Evolutionary conservation across 208 protist genomes (phyloP), one percentile per base, ranked within the genome.

Genomic region (Trypanosoma congolense): DNA sequence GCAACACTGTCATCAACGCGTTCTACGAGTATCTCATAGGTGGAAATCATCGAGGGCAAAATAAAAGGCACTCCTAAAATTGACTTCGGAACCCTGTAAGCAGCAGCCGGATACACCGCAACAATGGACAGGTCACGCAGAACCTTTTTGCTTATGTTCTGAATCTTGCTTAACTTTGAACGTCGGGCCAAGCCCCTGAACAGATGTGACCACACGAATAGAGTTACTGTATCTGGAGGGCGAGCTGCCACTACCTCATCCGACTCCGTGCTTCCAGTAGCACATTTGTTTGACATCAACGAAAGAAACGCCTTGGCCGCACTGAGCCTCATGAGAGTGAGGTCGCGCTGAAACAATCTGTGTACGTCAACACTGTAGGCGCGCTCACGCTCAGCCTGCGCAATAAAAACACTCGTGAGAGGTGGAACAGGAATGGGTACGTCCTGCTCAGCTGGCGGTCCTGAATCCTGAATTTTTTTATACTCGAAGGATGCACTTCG

Each of bases 381-480:
- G 36, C 75, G 75, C 76, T 98, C 96, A 4, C 94, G 80, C 57
- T 93, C 75, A 29, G 90, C 91, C 65, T 98, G 94, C 42, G 94
- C 78, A 4, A 92, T 70, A 75, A 98, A 98, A n/a, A 98, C 75
- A 54, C 76, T 80, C 56, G 90, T 97, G 33, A 95, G 85, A 19
- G 76, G 77, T 1, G 96, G 96, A 8, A 98, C 77, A 5, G 77
- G 73, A 35, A 98, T 87, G 33, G 91, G 93, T 8, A 95, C 61
- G 56, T 97, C 95, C 65, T 97, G 93, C 69, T 96, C 89, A 4
- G 80, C 56, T n/a, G 90, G 77, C 25, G 93, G 87, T 4, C 76
- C 83, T 22, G 65, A 59, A 52, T 80, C 69, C 4, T 54, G 29
- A 5, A 2, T 21, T 19, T 56, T 70, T 5, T 61, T 50, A 35